phyloP scores from a whole-genome alignment of 148 eudicot species.

The Fagopyrum homotropicum region DNA sequence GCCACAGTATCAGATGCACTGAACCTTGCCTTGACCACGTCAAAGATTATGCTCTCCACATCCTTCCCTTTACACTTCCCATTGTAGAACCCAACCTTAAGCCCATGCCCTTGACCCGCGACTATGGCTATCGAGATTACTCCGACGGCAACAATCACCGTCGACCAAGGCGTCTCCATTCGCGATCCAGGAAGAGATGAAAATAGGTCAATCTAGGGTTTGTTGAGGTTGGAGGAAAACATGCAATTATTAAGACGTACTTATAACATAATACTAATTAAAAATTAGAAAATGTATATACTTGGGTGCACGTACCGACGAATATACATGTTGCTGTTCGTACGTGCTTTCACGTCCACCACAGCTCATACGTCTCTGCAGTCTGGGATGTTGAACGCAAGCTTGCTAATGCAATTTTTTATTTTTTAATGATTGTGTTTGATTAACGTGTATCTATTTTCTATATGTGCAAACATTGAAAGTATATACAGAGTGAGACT shows the following conservation, averaged over 20 bases:
- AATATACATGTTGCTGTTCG: neutral
- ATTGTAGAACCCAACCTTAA: conserved; percentile 10
- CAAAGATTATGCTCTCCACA: conserved; percentile 11
- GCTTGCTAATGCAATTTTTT: neutral
- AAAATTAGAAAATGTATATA: neutral
- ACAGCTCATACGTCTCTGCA: neutral
- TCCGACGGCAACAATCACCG: neutral
- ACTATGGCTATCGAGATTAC: neutral
- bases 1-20: neutral
- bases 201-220: neutral
- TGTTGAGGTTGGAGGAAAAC: neutral
- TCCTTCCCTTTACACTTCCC: neutral
- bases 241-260: neutral
- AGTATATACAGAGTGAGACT: no score
- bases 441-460: no score
- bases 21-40: neutral
- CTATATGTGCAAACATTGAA: no score
- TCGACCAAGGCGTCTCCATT: neutral
- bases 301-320: neutral
- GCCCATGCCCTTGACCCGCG: conserved; percentile 4
- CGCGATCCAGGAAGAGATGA: neutral
- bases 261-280: neutral
- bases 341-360: neutral
- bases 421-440: no score
- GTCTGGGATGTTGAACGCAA: neutral